phyloP scores from a whole-genome alignment of 768 basidiomycete genomes.

The Kwoniella bestiolae region DNA sequence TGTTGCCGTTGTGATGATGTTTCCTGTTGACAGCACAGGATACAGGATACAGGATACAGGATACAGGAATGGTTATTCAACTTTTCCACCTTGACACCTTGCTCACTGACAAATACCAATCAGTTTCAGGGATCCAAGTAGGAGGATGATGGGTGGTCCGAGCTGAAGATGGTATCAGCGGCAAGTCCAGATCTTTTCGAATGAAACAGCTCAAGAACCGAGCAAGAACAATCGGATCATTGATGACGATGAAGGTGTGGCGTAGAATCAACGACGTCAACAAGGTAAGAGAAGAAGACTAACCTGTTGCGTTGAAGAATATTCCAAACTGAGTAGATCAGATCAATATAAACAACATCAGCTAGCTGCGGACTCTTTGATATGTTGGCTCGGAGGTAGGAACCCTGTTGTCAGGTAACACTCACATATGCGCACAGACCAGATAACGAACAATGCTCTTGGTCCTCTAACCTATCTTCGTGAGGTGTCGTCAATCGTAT shows the following conservation, averaged over 20 bases:
- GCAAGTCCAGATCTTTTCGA: neutral
- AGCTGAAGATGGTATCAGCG: neutral
- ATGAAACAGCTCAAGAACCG: neutral
- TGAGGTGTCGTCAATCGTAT: neutral
- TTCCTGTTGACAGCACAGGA: neutral
- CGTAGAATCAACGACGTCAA: neutral
- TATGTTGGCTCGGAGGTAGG: neutral
- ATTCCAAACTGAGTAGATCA: neutral
- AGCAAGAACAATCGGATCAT: neutral
- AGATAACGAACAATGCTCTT: neutral
- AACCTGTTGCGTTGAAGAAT: neutral
- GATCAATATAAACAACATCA: neutral
- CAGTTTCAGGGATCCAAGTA: neutral
- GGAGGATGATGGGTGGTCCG: neutral
- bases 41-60: constrained; percentile 4
- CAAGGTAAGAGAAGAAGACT: constrained; percentile 1
- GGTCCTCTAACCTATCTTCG: neutral
- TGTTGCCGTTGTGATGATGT: neutral
- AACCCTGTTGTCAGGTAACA: neutral
- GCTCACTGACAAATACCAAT: neutral
- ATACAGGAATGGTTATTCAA: neutral
- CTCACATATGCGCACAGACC: neutral
- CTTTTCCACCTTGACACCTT: neutral
- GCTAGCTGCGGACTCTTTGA: neutral
- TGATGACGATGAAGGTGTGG: neutral